A percentile compares a stretch with the other conserved stretches of the same genome.
phyloP scores from a whole-genome alignment of 2,329 filamentous ascomycete genomes.

The Anthostomella pinea region DNA sequence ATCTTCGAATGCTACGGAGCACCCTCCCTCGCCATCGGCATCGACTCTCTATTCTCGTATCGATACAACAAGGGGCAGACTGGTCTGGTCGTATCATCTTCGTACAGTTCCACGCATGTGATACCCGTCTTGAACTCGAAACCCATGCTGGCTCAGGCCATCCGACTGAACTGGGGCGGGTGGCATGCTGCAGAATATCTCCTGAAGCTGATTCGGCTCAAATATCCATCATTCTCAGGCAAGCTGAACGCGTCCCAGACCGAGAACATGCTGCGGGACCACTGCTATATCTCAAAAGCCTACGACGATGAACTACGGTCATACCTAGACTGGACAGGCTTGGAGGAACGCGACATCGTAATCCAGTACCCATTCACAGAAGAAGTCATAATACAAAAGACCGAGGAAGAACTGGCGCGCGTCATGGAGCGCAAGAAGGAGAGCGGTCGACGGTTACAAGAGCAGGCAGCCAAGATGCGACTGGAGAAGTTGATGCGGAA shows the following conservation, averaged over 20 bases:
- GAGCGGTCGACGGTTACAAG: constrained; percentile 84
- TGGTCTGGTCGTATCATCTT: constrained; percentile 86
- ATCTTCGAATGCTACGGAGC: constrained; percentile 94
- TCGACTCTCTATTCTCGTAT: constrained; percentile 96
- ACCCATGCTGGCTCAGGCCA: constrained; percentile 79
- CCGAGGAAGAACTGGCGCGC: constrained; percentile 84
- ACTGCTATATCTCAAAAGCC: constrained; percentile 84
- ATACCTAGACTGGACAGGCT: constrained; percentile 85
- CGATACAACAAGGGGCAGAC: constrained; percentile 84
- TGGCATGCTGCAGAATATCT: constrained; percentile 88
- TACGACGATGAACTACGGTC: constrained; percentile 74
- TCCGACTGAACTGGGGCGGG: constrained; percentile 91
- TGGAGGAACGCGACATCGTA: constrained; percentile 85
- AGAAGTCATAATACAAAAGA: constrained; percentile 86
- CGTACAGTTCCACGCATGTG: constrained; percentile 89
- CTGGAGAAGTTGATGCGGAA: constrained; percentile 93
- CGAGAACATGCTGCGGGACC: constrained; percentile 80
- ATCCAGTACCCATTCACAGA: constrained; percentile 94
- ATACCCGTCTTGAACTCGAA: constrained; percentile 90
- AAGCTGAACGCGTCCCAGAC: constrained; percentile 85
- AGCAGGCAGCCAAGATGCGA: constrained; percentile 96
- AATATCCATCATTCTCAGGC: constrained; percentile 85
- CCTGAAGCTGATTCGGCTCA: constrained; percentile 81
- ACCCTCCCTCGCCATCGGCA: constrained; percentile 86
- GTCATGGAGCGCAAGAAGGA: constrained; percentile 95